A percentile compares a stretch with the other conserved stretches of the same genome.
Evolutionary conservation across 1,284 basidiomycete genomes (phyloP).

Genomic region (Rhodotorula sp.): DNA sequence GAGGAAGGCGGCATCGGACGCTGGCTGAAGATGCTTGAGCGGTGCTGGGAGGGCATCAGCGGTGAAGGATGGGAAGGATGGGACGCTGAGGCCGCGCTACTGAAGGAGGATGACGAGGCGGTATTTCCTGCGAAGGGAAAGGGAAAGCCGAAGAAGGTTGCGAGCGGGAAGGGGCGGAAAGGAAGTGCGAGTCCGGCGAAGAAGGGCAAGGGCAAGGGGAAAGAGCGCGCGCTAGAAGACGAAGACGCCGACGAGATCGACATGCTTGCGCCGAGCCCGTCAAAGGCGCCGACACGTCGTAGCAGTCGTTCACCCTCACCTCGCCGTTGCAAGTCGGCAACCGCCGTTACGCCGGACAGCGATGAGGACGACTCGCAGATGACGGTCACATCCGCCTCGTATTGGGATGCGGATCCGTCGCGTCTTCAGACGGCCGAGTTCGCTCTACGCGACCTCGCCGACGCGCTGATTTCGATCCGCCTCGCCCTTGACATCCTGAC

Average conservation of each 20-base stretch:
- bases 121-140: not conserved
- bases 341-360: conserved; percentile 27
- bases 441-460: conserved; percentile 14
- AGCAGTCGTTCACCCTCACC: conserved; percentile 37
- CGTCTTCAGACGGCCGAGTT: conserved; percentile 2
- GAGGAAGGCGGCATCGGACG: conserved; percentile 63
- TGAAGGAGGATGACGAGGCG: conserved; percentile 2
- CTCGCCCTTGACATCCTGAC: conserved; percentile 34
- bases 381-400: not conserved
- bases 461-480: conserved; percentile 29
- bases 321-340: conserved; percentile 50
- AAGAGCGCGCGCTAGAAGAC: conserved; percentile 48
- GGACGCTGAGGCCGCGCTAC: conserved; percentile 37
- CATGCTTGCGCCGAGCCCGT: conserved; percentile 31
- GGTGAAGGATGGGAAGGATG: conserved; percentile 64
- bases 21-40: conserved; percentile 70
- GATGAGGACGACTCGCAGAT: conserved; percentile 36
- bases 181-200: conserved; percentile 31
- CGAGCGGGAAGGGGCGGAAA: conserved; percentile 50
- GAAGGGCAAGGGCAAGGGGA: conserved; percentile 45
- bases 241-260: conserved; percentile 1
- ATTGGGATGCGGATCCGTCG: conserved; percentile 24
- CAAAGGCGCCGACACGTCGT: conserved; percentile 36
- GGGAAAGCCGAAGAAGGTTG: conserved; percentile 51
- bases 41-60: conserved; percentile 70